Percentiles rank a stretch among this genome's conserved stretches.
Conservation (phyloP, 495 filamentous ascomycete genomes). For the Tirmania nivea region DNA sequence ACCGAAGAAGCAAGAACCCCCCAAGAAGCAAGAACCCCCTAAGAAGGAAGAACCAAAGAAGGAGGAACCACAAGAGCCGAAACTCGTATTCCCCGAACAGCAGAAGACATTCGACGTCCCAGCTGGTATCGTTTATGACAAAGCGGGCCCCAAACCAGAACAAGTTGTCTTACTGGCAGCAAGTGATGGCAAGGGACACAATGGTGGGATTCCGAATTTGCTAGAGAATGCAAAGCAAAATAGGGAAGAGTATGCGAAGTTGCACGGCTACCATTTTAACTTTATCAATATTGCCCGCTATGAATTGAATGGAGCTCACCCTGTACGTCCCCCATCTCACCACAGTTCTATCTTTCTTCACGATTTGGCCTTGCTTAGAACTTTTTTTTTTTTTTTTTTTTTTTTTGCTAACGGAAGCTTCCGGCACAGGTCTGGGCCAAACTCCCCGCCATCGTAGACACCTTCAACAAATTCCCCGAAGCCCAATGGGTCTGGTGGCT, state of each 20-base stretch:
- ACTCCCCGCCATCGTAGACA: slow-evolving; percentile 21
- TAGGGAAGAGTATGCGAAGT: slow-evolving; percentile 19
- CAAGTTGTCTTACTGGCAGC: slow-evolving; percentile 22
- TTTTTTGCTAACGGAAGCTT: not conserved
- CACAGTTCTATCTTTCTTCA: too few relatives aligned
- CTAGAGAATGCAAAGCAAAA: slow-evolving; percentile 16
- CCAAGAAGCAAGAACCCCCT: not conserved
- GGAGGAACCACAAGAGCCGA: slow-evolving; percentile 1
- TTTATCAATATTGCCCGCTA: slow-evolving; percentile 23
- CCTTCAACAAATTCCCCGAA: slow-evolving; percentile 19
- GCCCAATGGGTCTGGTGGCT: slow-evolving; percentile 25
- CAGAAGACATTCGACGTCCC: slow-evolving; percentile 7
- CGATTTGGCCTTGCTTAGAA: too few relatives aligned
- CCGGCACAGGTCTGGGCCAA: slow-evolving; percentile 18
- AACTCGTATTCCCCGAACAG: not conserved
- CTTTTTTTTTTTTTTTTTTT: not conserved
- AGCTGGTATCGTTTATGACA: slow-evolving; percentile 8
- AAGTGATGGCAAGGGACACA: slow-evolving; percentile 23
- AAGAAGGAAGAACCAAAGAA: slow-evolving; percentile 7
- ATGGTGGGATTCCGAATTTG: slow-evolving; percentile 21
- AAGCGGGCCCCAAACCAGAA: slow-evolving; percentile 11
- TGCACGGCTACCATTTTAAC: slow-evolving; percentile 22
- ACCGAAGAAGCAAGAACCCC: not conserved
- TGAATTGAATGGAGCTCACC: slow-evolving; percentile 18
- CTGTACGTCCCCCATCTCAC: not conserved